Base-by-base conservation (phyloP, 768 basidiomycete genomes). In the Rhodotorula taiwanensis region DNA sequence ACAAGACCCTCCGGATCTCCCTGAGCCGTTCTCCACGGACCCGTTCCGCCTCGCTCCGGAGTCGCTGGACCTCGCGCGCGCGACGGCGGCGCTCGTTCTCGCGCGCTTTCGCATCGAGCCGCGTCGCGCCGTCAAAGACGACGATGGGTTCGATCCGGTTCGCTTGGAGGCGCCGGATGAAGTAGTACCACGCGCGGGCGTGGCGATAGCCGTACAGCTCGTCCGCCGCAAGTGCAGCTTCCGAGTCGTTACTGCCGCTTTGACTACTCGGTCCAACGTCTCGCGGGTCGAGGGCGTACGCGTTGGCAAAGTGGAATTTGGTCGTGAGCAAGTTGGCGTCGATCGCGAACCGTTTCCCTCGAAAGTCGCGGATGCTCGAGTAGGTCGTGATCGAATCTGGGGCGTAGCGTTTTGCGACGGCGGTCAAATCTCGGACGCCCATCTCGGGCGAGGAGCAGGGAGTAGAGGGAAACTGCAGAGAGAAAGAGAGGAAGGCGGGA, bases 291-390 rank as follows among this genome's bases (percentile, higher is more conserved):
- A 42, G 44, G 33, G 21, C 28, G 23, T 39, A 27, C 30, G 25
- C 21, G 21, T 41, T n/a, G n/a, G 44, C 30, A 48, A 55, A 55
- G 41, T 58, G 59, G 52, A 69, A 61, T n/a, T 59, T 58, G 30
- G 60, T 64, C 1, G 60, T 61, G 51, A 69, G 59, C 43, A 69
- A 59, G 49, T 62, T 60, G 27, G 55, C 67, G 56, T 69, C 67
- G 34, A 69, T 58, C 30, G 67, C 67, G 48, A 69, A 47, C 27
- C 55, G 51, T 2, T 44, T 16, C 33, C 45, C 39, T 9, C 43
- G 43, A 20, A 66, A 66, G 25, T 41, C 18, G 10, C 54, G 25
- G 48, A 69, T 51, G 27, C 48, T 59, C 1, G 59, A 2, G 48
- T 42, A 5, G 2, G 55, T 52, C 4, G 21, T 45, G 55, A 65